Base-by-base conservation (phyloP, 257 asterid species). In the Striga asiatica region DNA sequence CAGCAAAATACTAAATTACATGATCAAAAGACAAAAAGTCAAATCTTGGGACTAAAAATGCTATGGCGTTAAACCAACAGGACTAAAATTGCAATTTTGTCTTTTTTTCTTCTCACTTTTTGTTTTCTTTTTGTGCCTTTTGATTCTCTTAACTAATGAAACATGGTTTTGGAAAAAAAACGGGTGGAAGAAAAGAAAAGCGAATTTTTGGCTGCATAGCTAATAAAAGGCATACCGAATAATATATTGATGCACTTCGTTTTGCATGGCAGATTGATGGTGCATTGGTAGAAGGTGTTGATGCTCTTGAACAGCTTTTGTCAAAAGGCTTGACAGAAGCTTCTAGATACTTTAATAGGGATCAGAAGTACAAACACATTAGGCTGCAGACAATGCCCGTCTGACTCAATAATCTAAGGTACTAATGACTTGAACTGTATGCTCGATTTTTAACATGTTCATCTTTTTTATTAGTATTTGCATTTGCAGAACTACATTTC, bases 351-450 rank as follows among this genome's bases (percentile, higher is more conserved):
- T 91, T 91, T 77, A 91, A 91, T 58, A 74, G 62, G 6, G 71
- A 73, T 46, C 98, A 91, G 71, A 91, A 87, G 64, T 91, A 84
- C 80, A 91, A 91, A 68, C 97, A 91, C 49, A 54, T 82, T 53
- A 73, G 89, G 50, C 64, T 78, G 66, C 95, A 84, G 72, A 81
- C 85, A 19, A 67, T 84, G 81, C 84, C 89, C 19, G 70, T 76
- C 34, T 91, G 76, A 83, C 38, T 39, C 27, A 20, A 32, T 28
- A 16, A 23, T 2, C 7, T 16, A 21, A 64, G 72, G 76, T 71
- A 54, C 60, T 50, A 5, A 11, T 5, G n/a, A n/a, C 35, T 5
- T 8, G 42, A n/a, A 8, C 47, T 18, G 24, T 38, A 19, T 41
- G 23, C 59, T 43, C 38, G 13, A n/a, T 50, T 51, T n/a, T n/a